Evolutionary conservation across 1,284 basidiomycete genomes (phyloP), one percentile per base, ranked within the genome.

Genomic region (Sporisorium scitamineum): DNA sequence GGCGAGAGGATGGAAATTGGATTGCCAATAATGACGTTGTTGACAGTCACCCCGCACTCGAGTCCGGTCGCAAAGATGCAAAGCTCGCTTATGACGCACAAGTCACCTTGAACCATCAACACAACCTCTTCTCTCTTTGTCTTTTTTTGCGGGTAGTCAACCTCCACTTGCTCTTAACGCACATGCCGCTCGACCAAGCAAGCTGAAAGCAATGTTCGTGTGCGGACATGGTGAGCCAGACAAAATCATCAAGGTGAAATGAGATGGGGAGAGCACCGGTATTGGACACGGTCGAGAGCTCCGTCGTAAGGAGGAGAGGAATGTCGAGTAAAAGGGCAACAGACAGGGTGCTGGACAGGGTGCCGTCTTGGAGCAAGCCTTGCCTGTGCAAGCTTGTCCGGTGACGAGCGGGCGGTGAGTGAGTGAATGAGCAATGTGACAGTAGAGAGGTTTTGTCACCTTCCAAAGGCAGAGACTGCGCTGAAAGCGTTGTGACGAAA

Each of bases 21-120:
- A 18, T 18, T 29, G 47, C 27, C 9, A 31, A 56, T 22, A 31
- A 70, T 70, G 68, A 70, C 68, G 68, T 70, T 62, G 68, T 54
- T 58, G 68, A 70, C 62, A 70, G 68, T 64, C 61, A 70, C 61
- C 62, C 62, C 68, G 48, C 66, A 63, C 53, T 32, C 32, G 27
- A 48, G 16, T n/a, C n/a, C n/a, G n/a, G 44, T 27, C 18, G 34
- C 31, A 31, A 5, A 13, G 34, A 9, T 39, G 16, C 6, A 31
- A 5, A 10, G 31, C 61, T 63, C 61, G 54, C 42, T 48, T 65
- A 54, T 1, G 10, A 13, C 42, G 45, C 47, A 42, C 37, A 37
- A n/a, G 18, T 39, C 45, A 37, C 42, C 22, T 6, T 27, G 18
- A 52, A 8, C 6, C 20, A 9, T 18, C 50, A 56, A 57, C 62